Base-by-base conservation (phyloP, 306 rosid genomes). In the Lathyrus aphaca region DNA sequence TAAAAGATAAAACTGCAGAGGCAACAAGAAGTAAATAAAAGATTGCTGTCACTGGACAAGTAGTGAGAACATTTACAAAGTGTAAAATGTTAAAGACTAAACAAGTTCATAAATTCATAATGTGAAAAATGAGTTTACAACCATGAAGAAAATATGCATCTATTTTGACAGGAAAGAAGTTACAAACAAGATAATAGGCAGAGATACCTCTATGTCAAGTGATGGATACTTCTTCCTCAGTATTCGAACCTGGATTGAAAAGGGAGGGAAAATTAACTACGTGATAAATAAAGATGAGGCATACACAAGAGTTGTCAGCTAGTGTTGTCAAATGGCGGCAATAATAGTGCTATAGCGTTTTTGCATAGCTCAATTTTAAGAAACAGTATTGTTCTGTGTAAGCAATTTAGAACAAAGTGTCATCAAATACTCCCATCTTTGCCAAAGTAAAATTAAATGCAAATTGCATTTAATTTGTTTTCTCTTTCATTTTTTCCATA, bases 201-300 rank as follows among this genome's bases (percentile, higher is more conserved):
- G 51, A 73, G 75, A 73, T 73, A 86, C 97, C 95, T 95, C 96
- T 53, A 95, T 87, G 79, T 91, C 95, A 66, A 95, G 96, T 10
- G 89, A 72, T 55, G 99, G 99, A 76, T 89, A 95, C 91, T 79
- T 95, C 85, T 86, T 82, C 79, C 99, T 87, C 62, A 95, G 85
- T 30, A 55, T 64, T 11, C 88, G 96, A 29, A 95, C 97, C 97
- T 91, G 74, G 57, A 71, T 74, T 63, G 23, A 68, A n/a, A 74
- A 74, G 46, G 5, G 0, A 37, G 15, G 25, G 25, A 60, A 29
- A 70, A 14, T 69, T 54, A 75, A 69, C 16, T 2, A 54, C 38
- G 67, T 59, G 8, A 45, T 5, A 53, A 11, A 15, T 66, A 55
- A 42, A 63, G 61, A 68, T 49, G 25, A 3, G 15, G 43, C 42